phyloP scores from a whole-genome alignment of 2,329 filamentous ascomycete genomes.

The Colletotrichum siamense region DNA sequence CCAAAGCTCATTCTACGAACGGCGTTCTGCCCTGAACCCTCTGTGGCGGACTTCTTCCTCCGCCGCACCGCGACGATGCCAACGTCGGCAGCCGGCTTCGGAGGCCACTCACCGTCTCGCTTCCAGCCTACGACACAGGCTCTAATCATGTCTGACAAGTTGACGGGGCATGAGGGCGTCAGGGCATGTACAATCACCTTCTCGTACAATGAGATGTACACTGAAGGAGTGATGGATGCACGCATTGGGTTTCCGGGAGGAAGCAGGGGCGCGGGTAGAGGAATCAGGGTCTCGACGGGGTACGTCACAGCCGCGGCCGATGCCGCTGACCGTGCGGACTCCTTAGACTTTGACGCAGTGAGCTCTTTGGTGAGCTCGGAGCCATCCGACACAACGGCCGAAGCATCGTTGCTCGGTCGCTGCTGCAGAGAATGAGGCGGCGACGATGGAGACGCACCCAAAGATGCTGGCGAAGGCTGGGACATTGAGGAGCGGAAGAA shows the following conservation, averaged over 20 bases:
- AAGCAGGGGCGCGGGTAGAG: constrained; percentile 75
- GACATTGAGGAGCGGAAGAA: constrained; percentile 55
- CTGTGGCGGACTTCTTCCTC: constrained; percentile 38
- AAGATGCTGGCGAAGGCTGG: constrained; percentile 39
- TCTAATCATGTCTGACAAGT: constrained; percentile 79
- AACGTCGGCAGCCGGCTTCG: constrained; percentile 57
- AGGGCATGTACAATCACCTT: constrained; percentile 84
- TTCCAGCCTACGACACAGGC: constrained; percentile 92
- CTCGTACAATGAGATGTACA: constrained; percentile 85
- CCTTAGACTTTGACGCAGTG: constrained; percentile 35
- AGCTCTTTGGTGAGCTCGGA: constrained; percentile 45
- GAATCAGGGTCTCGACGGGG: constrained; percentile 69
- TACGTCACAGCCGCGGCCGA: constrained; percentile 32
- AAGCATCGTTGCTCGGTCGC: constrained; percentile 32
- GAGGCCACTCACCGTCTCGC: constrained; percentile 91
- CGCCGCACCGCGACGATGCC: constrained; percentile 42
- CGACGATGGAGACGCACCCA: constrained; percentile 24
- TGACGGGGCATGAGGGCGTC: constrained; percentile 87
- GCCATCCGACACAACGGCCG: constrained; percentile 45
- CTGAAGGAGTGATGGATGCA: constrained; percentile 72
- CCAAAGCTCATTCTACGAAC: constrained; percentile 53
- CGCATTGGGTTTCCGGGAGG: constrained; percentile 79
- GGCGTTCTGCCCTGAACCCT: constrained; percentile 28
- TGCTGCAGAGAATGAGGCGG: constrained; percentile 20
- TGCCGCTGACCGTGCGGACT: constrained; percentile 35